phyloP scores from a whole-genome alignment of 2,329 filamentous ascomycete genomes.

The Penicillium janthinellum region DNA sequence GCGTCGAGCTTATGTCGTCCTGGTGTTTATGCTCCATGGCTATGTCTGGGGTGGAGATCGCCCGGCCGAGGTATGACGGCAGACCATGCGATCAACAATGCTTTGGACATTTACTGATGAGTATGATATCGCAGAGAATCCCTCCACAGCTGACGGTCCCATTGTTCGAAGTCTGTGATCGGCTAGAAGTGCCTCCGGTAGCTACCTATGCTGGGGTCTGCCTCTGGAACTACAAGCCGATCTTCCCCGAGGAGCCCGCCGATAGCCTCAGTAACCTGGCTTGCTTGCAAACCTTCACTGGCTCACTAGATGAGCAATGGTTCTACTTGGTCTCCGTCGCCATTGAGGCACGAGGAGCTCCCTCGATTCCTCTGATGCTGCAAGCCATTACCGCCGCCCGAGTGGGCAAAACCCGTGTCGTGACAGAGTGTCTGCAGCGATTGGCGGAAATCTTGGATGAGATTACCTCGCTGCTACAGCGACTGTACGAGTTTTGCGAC shows the following conservation, averaged over 20 bases:
- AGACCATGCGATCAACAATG: not conserved
- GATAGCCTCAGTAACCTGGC: slow-evolving; percentile 86
- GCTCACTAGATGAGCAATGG: slow-evolving; percentile 95
- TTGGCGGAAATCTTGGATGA: slow-evolving; percentile 90
- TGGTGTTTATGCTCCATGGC: slow-evolving; percentile 78
- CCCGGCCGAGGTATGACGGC: slow-evolving; percentile 64
- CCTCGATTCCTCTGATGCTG: slow-evolving; percentile 86
- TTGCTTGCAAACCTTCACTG: slow-evolving; percentile 87
- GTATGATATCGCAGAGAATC: slow-evolving; percentile 53
- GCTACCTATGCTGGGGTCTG: slow-evolving; percentile 91
- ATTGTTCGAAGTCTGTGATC: slow-evolving; percentile 72
- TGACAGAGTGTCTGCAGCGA: slow-evolving; percentile 73
- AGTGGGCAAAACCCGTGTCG: slow-evolving; percentile 66
- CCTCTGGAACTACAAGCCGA: slow-evolving; percentile 94
- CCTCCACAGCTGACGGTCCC: slow-evolving; percentile 83
- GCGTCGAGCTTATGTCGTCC: slow-evolving; percentile 79
- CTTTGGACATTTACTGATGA: not conserved
- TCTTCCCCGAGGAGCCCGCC: slow-evolving; percentile 80
- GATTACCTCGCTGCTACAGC: slow-evolving; percentile 72
- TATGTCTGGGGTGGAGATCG: slow-evolving; percentile 86
- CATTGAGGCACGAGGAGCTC: slow-evolving; percentile 88
- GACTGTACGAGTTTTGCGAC: slow-evolving; percentile 95
- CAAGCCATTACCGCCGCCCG: slow-evolving; percentile 80
- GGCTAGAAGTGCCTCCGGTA: slow-evolving; percentile 84
- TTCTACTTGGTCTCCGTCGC: slow-evolving; percentile 96